Evolutionary conservation across 345 rosid genomes (phyloP), one percentile per base, ranked within the genome.

Genomic region (Rhodamnia argentea): DNA sequence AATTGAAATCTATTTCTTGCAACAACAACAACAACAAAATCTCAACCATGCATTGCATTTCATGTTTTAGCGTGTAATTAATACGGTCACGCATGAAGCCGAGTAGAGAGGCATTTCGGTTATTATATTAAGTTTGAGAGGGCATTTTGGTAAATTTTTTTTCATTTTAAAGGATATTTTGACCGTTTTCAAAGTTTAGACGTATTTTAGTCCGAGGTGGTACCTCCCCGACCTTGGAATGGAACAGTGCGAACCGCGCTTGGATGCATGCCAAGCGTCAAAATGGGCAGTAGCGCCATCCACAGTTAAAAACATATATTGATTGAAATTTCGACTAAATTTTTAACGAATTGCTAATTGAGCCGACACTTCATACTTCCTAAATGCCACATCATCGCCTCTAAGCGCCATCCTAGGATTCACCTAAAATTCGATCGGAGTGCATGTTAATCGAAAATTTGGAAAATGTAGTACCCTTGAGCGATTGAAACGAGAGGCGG

Each of bases 351-450:
- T 14, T 64, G 40, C 76, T 15, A 29, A 1, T 14, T 3, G 44
- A 22, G 23, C 76, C 15, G 16, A 6, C 64, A 27, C 64, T 0
- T n/a, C 16, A n/a, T 26, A 26, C 15, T 26, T 59, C 26, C 26
- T 12, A 26, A 24, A 57, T 24, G 62, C 1, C 32, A n/a, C 2
- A 4, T n/a, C 32, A n/a, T 59, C 16, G 8, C 8, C 9, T 29
- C 32, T 8, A 7, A 8, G 10, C 2, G 0, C 74, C 7, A 5
- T 15, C 0, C 37, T n/a, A 6, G 9, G 4, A 5, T 13, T n/a
- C 20, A 3, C 37, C 27, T 29, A 6, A 16, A 16, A 16, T 62
- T 15, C 42, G 32, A 15, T 29, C 1, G 3, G 11, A 64, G 6
- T 11, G 22, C 4, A 4, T 18, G 9, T 70, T 37, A 4, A 32